These are phyloP conservation scores for Wallemia hederae DNA, from an alignment of 1,284 basidiomycete genomes.

Conservation along the genomic window DNA sequence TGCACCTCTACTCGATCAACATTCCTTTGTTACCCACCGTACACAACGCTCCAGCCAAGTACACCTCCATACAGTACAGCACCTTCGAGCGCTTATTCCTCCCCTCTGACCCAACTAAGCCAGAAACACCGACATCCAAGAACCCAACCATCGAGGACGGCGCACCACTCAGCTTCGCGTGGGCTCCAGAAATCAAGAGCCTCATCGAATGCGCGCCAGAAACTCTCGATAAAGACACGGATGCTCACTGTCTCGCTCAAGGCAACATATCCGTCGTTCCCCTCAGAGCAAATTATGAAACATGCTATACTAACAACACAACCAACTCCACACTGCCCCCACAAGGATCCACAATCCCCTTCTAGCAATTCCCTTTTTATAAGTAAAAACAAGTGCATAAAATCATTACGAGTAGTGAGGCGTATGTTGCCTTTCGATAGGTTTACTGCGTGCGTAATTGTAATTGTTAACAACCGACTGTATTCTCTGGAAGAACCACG, in stretches of 20 bases:
- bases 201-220: not conserved
- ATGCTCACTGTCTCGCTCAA: not conserved
- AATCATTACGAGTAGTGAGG: not conserved
- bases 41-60: not conserved
- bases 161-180: not conserved
- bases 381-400: not conserved
- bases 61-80: not conserved
- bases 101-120: not conserved
- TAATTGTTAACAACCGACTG: conserved; percentile 8
- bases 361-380: not conserved
- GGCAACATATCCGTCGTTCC: not conserved
- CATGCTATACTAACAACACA: not conserved
- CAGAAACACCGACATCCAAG: not conserved
- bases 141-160: not conserved
- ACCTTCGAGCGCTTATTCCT: not conserved
- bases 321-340: not conserved
- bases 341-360: not conserved
- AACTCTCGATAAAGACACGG: not conserved
- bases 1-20: not conserved
- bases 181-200: not conserved
- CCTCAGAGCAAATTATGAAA: not conserved
- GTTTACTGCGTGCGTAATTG: not conserved
- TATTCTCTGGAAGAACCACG: conserved; percentile 28
- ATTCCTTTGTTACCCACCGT: not conserved
- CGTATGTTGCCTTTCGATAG: not conserved